Evolutionary conservation across 768 basidiomycete species (phyloP), one percentile per base, ranked within the genome.

Genomic region (Kwoniella dendrophila): DNA sequence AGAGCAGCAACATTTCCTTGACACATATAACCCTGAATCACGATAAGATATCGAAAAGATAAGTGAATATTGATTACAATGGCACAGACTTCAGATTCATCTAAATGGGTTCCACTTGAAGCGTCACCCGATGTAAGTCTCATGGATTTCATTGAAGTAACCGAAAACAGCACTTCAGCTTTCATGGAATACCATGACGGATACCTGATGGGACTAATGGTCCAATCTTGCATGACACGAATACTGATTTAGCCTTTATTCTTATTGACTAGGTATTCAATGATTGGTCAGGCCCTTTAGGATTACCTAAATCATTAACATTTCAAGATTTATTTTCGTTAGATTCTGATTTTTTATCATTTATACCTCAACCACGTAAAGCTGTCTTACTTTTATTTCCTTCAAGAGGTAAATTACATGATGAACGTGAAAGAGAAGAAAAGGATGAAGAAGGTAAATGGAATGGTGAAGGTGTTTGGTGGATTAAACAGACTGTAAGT

Each of bases 321-420:
- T 78, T 78, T 64, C 71, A 75, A 65, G 77, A 78, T 53, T 63
- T 78, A 22, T 77, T 73, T 63, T 78, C 77, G 3, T 70, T 78
- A 47, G 77, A 78, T 48, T 52, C 72, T 1, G 80, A 96, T 85
- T 83, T 93, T 33, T 85, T 95, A 1, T 79, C 60, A 0, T 82
- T 90, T 73, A 87, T 94, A 0, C 82, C 88, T 0, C 76, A 83
- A 64, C 92, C 89, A 0, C 88, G 88, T 32, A 88, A 88, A 72
- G 94, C 94, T 0, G 85, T 96, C 8, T 81, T 95, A 6, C 81
- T 98, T 5, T 83, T 96, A 24, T 98, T 95, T 79, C 94, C 94
- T 3, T 83, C 86, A 56, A 77, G 83, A 0, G 84, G 84, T 0
- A 77, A 77, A 18, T 77, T 85, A 11, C 84, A 85, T n/a, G 62